Evolutionary conservation across 805 yeast species (phyloP), one percentile per base, ranked within the genome.

Genomic region (Yarrowia sp.): DNA sequence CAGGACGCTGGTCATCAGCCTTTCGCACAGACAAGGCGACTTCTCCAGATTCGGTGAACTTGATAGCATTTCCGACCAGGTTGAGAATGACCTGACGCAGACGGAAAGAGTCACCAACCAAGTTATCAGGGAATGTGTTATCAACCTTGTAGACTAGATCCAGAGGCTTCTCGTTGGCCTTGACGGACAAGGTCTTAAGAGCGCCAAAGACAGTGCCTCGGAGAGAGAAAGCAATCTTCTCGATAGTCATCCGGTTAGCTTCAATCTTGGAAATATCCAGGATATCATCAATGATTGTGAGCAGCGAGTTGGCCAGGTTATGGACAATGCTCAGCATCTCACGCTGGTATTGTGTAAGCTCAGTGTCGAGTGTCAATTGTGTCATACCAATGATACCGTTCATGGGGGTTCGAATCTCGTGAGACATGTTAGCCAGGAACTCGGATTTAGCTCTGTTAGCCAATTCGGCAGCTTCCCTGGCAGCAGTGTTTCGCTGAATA

Each of bases 331-430:
- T 86, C 69, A 90, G 78, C 96, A 90, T 90, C 76, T 90, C 96
- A 68, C 97, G 83, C 76, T 90, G 97, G 72, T 90, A 90, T 76
- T 90, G 97, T 10, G 96, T 90, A 68, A 90, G 81, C 71, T 90
- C 96, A 0, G 96, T 90, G 68, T 90, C 97, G 65, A 90, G 80
- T 1, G 96, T 89, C 70, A 90, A 78, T 74, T 90, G 96, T 3
- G 96, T 90, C 93, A 90, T 90, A 72, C 96, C 96, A 70, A 90
- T 88, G 54, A 90, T 90, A 79, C 97, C 97, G 75, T 90, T 90
- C 85, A 90, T 87, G 21, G 97, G 97, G 2, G 97, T 90, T 74
- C 97, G 81, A 71, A 90, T 88, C 75, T 90, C 97, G 75, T 86
- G 90, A 6, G 93, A 88, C 82, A 89, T 90, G 72, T 90, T 90